Percentiles rank a stretch among this genome's conserved stretches.
Conservation (phyloP, 2,329 filamentous ascomycete genomes). For the Canariomyces notabilis region DNA sequence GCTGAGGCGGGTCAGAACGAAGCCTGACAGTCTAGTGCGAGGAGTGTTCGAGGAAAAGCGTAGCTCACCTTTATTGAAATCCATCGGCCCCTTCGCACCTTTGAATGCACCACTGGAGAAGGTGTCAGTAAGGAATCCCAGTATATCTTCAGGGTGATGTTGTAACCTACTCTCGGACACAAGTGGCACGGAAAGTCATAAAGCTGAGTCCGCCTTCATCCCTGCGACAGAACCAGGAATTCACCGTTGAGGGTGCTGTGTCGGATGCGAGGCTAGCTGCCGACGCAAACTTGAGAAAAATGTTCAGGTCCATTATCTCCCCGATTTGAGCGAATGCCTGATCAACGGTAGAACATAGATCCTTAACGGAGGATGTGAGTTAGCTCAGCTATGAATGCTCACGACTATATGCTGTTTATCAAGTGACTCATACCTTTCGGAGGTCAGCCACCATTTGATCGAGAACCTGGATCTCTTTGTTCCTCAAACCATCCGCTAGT, state of each 20-base stretch:
- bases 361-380: neutral
- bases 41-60: neutral
- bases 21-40: neutral
- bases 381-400: too few relatives aligned
- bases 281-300: conserved; percentile 1
- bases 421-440: conserved; percentile 5
- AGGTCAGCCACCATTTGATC: conserved; percentile 1
- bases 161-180: conserved; percentile 45
- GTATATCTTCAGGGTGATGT: conserved; percentile 28
- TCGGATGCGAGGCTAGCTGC: conserved; percentile 3
- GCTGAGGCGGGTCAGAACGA: conserved; percentile 4
- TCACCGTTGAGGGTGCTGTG: conserved; percentile 27
- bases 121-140: conserved; percentile 42
- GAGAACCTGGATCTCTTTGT: conserved; percentile 11
- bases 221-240: conserved; percentile 22
- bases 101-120: conserved; percentile 29
- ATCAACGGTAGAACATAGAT: neutral
- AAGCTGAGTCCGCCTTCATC: conserved; percentile 18
- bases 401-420: too few relatives aligned
- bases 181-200: conserved; percentile 32
- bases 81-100: neutral
- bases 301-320: neutral
- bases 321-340: neutral
- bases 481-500: conserved; percentile 9
- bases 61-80: conserved; percentile 20